Percentiles rank a stretch among this genome's conserved stretches.
These are phyloP conservation scores for Lepidopterella palustris DNA, from an alignment of 495 filamentous ascomycete genomes.

Conservation along the genomic window DNA sequence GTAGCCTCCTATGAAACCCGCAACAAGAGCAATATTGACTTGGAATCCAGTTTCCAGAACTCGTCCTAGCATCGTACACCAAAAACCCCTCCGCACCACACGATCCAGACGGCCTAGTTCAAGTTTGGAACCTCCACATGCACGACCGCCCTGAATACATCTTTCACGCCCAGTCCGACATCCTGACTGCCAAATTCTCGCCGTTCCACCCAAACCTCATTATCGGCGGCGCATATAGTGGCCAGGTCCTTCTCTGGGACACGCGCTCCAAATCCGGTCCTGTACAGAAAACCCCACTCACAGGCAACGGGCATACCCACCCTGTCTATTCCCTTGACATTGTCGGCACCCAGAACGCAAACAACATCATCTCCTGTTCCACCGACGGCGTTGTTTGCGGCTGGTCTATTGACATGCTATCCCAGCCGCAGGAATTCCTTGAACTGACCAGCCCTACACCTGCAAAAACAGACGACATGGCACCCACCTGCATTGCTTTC, in stretches of 20 bases:
- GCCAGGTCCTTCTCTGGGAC: conserved; percentile 98
- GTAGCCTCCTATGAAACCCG: too few relatives aligned
- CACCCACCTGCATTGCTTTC: conserved; percentile 96
- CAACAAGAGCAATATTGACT: conserved; percentile 7
- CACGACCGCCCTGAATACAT: conserved; percentile 91
- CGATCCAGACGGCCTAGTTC: conserved; percentile 88
- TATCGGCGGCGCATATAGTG: conserved; percentile 88
- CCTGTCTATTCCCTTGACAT: conserved; percentile 94
- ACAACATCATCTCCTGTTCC: conserved; percentile 92
- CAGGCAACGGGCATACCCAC: conserved; percentile 88
- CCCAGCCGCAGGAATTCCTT: conserved; percentile 86
- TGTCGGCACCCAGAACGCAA: conserved; percentile 95
- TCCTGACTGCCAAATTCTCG: conserved; percentile 91
- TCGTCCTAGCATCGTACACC: conserved; percentile 89
- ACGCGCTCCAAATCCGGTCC: conserved; percentile 75
- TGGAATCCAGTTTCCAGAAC: conserved; percentile 66
- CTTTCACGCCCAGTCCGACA: conserved; percentile 93
- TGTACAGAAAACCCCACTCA: conserved; percentile 91
- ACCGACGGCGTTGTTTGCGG: conserved; percentile 95
- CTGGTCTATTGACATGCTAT: conserved; percentile 96
- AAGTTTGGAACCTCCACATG: conserved; percentile 95
- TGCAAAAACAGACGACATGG: conserved; percentile 85
- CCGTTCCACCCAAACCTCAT: conserved; percentile 95
- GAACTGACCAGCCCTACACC: conserved; percentile 80
- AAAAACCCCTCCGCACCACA: conserved; percentile 94